These are phyloP conservation scores for Saturnispora sanitii DNA, from an alignment of 805 yeast species.

Conservation along the genomic window DNA sequence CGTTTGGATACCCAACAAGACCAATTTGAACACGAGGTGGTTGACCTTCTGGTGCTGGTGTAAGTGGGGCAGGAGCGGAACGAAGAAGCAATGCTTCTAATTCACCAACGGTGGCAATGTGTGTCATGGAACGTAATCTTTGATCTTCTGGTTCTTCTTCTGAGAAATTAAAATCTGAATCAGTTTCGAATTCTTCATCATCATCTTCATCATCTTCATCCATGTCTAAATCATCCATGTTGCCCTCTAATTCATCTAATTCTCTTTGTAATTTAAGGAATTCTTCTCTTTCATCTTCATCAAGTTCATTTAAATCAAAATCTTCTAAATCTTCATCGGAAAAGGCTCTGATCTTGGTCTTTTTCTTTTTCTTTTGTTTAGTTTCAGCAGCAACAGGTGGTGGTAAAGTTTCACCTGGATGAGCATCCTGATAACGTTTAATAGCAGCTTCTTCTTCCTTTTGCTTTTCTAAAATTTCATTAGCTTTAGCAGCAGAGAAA, in stretches of 20 bases:
- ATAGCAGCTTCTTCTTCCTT: constrained; percentile 30
- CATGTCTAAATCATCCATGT: constrained; percentile 11
- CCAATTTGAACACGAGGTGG: constrained; percentile 77
- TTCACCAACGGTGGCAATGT: constrained; percentile 73
- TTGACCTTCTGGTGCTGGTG: constrained; percentile 41
- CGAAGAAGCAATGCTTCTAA: constrained; percentile 69
- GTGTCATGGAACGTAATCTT: constrained; percentile 40
- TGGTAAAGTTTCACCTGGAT: constrained; percentile 9
- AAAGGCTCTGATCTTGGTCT: constrained; percentile 3
- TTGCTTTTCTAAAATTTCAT: constrained; percentile 60
- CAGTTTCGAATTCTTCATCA: constrained; percentile 23
- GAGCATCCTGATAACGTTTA: constrained; percentile 10
- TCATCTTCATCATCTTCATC: constrained; percentile 20
- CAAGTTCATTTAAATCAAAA: constrained; percentile 15
- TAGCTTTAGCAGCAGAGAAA: constrained; percentile 85
- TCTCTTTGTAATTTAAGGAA: constrained; percentile 13
- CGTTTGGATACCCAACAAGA: constrained; percentile 95
- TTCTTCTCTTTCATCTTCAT: constrained; percentile 17
- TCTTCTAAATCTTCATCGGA: constrained; percentile 12
- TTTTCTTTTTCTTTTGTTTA: not conserved
- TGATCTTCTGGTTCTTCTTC: constrained; percentile 17
- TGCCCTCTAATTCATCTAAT: constrained; percentile 15
- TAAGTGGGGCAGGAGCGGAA: constrained; percentile 64
- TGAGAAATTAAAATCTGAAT: constrained; percentile 12
- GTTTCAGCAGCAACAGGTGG: constrained; percentile 6